These are phyloP conservation scores for Thelonectria olida DNA, from an alignment of 2,329 filamentous ascomycete species.

Conservation along the genomic window DNA sequence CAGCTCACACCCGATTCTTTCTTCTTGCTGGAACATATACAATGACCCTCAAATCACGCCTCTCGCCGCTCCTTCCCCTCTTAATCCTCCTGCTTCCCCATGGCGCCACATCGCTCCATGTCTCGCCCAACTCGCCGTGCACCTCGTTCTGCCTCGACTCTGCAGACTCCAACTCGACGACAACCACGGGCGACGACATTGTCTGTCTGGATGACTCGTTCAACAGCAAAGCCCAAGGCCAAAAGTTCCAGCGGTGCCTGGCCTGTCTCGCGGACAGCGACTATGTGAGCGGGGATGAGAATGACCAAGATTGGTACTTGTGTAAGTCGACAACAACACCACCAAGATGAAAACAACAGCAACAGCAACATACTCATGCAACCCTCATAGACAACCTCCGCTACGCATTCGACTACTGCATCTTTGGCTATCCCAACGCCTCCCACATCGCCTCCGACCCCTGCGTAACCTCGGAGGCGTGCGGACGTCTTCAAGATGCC, in stretches of 20 bases:
- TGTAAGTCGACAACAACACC: constrained; percentile 53
- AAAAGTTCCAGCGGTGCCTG: constrained; percentile 60
- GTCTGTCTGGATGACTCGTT: constrained; percentile 58
- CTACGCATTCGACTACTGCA: constrained; percentile 61
- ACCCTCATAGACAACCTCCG: constrained; percentile 59
- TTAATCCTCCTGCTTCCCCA: constrained; percentile 11
- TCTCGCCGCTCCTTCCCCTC: background rate
- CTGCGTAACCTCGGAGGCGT: constrained; percentile 61
- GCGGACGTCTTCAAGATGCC: constrained; percentile 53
- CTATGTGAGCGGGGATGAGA: constrained; percentile 57
- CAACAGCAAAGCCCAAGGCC: constrained; percentile 47
- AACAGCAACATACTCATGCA: background rate
- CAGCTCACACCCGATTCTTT: too few species aligned
- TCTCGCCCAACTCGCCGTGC: constrained; percentile 64
- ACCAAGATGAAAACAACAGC: too few species aligned
- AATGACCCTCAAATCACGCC: too few species aligned
- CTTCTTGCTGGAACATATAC: too few species aligned
- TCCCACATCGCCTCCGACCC: constrained; percentile 55
- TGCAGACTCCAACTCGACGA: constrained; percentile 55
- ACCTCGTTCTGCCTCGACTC: constrained; percentile 59
- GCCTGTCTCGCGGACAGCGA: constrained; percentile 62
- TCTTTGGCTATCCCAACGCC: constrained; percentile 62
- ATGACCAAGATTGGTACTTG: constrained; percentile 64
- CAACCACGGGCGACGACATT: constrained; percentile 55
- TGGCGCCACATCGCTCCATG: constrained; percentile 54